Conservation (phyloP, 2,329 filamentous ascomycete species). For the Coniochaeta hoffmannii region DNA sequence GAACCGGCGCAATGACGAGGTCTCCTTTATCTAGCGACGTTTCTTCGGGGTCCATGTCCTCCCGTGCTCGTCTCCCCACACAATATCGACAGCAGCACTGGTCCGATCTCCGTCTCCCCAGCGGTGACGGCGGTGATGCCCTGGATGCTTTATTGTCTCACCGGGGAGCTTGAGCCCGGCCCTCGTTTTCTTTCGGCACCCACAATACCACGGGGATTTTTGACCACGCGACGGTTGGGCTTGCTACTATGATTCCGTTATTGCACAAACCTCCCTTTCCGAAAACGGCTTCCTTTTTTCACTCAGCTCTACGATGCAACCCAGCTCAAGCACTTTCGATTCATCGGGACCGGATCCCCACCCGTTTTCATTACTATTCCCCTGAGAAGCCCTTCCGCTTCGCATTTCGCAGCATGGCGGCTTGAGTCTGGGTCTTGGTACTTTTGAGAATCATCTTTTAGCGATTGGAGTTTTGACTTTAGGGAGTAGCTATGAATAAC, state of each 20-base stretch:
- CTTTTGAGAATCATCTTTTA: neutral
- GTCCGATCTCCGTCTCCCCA: slow-evolving; percentile 33
- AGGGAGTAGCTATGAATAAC: neutral
- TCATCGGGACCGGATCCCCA: neutral
- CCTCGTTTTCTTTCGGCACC: neutral
- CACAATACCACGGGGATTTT: neutral
- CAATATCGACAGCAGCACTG: slow-evolving; percentile 15
- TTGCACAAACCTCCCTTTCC: neutral
- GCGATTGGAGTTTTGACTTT: neutral
- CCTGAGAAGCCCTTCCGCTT: neutral
- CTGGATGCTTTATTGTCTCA: neutral
- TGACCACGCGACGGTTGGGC: neutral
- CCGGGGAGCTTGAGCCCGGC: neutral
- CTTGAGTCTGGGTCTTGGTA: neutral
- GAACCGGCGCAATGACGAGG: too few relatives aligned
- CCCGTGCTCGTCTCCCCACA: neutral
- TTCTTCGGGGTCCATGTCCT: neutral
- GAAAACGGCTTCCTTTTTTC: neutral
- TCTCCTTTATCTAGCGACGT: neutral
- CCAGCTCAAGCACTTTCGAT: neutral
- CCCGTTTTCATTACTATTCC: neutral
- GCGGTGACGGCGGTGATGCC: slow-evolving; percentile 20
- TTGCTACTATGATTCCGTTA: neutral
- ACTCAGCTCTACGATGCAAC: neutral
- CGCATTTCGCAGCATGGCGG: neutral